A percentile compares a stretch with the other conserved stretches of the same genome.
These are phyloP conservation scores for Millerozyma acaciae DNA, from an alignment of 805 yeast species.

Conservation along the genomic window DNA sequence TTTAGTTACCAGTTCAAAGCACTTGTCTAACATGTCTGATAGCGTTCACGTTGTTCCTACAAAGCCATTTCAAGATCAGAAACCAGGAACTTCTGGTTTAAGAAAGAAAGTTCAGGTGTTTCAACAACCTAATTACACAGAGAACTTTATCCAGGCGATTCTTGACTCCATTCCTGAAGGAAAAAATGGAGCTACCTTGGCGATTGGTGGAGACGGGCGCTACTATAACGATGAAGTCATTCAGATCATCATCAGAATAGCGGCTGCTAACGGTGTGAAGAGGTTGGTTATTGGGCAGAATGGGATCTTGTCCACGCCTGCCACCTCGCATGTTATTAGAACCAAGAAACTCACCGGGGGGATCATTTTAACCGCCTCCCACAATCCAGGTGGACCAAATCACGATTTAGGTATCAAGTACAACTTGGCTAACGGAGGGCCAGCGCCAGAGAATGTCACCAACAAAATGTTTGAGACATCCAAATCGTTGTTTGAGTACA, in stretches of 20 bases:
- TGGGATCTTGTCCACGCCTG: slow-evolving; percentile 92
- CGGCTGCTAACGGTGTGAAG: slow-evolving; percentile 87
- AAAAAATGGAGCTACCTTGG: slow-evolving; percentile 64
- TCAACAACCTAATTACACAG: slow-evolving; percentile 77
- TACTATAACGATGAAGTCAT: slow-evolving; percentile 81
- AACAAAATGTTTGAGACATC: slow-evolving; percentile 77
- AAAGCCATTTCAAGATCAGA: slow-evolving; percentile 80
- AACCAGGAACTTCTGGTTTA: slow-evolving; percentile 97
- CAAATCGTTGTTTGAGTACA: slow-evolving; percentile 54
- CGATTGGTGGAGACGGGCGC: slow-evolving; percentile 97
- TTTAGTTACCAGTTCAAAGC: too few relatives aligned
- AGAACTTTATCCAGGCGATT: slow-evolving; percentile 88
- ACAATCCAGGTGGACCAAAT: slow-evolving; percentile 95
- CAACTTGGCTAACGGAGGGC: slow-evolving; percentile 93
- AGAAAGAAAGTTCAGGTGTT: slow-evolving; percentile 88
- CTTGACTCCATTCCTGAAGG: slow-evolving; percentile 91
- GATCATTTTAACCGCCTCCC: slow-evolving; percentile 92
- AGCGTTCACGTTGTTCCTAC: slow-evolving; percentile 36
- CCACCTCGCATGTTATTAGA: slow-evolving; percentile 91
- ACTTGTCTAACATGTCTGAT: too few relatives aligned
- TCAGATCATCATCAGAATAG: slow-evolving; percentile 74
- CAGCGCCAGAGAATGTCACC: slow-evolving; percentile 95
- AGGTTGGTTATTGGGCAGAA: slow-evolving; percentile 83
- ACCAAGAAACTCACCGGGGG: slow-evolving; percentile 80
- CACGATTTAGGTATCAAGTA: slow-evolving; percentile 94